Base-by-base conservation (phyloP, 1,284 basidiomycete genomes). In the Naganishia cerealis region DNA sequence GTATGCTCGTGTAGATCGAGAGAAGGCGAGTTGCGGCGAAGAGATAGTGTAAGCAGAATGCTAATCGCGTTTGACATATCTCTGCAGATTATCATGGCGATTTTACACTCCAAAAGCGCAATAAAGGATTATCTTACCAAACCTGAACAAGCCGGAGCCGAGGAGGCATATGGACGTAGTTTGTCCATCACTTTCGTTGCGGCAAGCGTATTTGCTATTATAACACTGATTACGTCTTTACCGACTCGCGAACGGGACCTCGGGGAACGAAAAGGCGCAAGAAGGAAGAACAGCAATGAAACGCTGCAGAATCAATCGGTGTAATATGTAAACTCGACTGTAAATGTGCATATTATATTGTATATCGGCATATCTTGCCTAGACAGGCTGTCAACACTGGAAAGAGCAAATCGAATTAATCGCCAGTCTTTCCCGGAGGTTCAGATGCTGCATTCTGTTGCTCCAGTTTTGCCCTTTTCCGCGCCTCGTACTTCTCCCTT, bases 391-490 rank as follows among this genome's bases (percentile, higher is more conserved):
- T 24, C 57, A 15, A n/a, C 5, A 18, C 10, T 29, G 38, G 39
- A 9, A 46, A 33, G 46, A 24, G 39, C 59, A n/a, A n/a, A 50
- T 13, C 33, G 15, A 33, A 62, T 62, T 21, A 39, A 7, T 24
- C 21, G 21, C 46, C 46, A n/a, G 46, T 50, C 24, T 21, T n/a
- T 26, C 24, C 50, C 9, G 39, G 33, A 63, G 13, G 52, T 8
- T 53, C 50, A 9, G 50, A 1, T 15, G 10, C 29, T 8, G 55
- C 38, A 54, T n/a, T 29, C 24, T 62, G 58, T 36, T 86, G 85
- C 77, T 91, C 90, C 74, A 92, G 71, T 74, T 86, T 88, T 73
- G 85, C 86, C 67, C 90, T 85, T 81, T 94, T 94, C 71, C 92
- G 84, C 73, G 88, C 87, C 65, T 91, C 76, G 75, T 89, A 93